phyloP scores from a whole-genome alignment of 2,329 filamentous ascomycete genomes.

The Magnaporthiopsis poae region DNA sequence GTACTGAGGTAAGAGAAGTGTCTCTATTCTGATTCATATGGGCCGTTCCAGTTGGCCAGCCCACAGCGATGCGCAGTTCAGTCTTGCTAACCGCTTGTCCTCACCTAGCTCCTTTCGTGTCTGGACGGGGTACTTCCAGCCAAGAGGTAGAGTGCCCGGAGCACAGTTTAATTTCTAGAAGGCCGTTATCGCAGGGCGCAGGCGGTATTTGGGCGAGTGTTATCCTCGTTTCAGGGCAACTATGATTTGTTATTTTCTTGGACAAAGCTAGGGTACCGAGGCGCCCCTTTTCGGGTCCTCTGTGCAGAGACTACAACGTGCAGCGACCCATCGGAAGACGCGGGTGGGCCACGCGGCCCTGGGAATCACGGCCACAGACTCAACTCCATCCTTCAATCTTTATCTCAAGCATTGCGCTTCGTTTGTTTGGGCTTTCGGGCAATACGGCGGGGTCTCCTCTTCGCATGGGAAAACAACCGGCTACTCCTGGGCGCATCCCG shows the following conservation, averaged over 20 bases:
- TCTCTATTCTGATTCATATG: neutral
- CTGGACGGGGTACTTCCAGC: constrained; percentile 14
- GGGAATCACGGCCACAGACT: neutral
- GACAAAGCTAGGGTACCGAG: neutral
- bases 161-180: neutral
- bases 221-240: neutral
- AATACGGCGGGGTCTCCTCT: neutral
- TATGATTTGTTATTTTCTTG: neutral
- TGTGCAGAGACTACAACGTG: neutral
- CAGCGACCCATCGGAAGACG: neutral
- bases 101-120: constrained; percentile 13
- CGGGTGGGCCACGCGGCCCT: neutral
- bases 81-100: neutral
- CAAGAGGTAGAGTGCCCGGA: constrained; percentile 10
- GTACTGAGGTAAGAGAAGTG: constrained; percentile 25
- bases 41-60: neutral
- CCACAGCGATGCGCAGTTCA: neutral
- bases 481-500: neutral
- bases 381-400: neutral
- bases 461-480: neutral
- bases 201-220: neutral
- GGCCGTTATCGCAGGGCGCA: too few relatives aligned
- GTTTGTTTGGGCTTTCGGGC: neutral
- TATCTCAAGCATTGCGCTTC: neutral
- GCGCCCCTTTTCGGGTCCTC: neutral